Conservation (phyloP, 805 yeast species). For the Yamadazyma endophytica region DNA sequence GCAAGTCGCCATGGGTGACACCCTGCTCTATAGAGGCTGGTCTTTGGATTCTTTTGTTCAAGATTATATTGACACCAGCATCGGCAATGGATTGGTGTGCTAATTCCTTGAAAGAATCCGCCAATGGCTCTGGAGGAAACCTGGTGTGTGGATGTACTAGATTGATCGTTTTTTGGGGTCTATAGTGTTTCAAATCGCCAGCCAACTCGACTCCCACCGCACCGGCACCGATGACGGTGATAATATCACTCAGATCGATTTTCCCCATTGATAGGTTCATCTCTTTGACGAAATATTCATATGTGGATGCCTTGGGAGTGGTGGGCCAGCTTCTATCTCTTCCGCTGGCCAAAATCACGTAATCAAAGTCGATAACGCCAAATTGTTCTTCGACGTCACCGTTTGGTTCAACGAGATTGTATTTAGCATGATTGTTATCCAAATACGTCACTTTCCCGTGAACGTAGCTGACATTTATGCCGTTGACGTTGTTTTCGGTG, state of each 20-base stretch:
- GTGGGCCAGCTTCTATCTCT: constrained; percentile 52
- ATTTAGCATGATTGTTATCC: constrained; percentile 22
- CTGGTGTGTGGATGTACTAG: constrained; percentile 33
- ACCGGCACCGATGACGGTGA: constrained; percentile 44
- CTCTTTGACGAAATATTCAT: constrained; percentile 34
- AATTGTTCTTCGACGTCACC: constrained; percentile 4
- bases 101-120: constrained; percentile 23
- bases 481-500: constrained; percentile 3
- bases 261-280: constrained; percentile 30
- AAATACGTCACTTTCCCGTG: constrained; percentile 31
- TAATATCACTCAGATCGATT: constrained; percentile 28
- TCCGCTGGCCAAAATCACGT: constrained; percentile 46
- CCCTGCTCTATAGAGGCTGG: constrained; percentile 12
- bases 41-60: constrained; percentile 24
- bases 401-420: constrained; percentile 14
- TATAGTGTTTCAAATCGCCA: constrained; percentile 32
- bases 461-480: constrained; percentile 16
- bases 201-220: constrained; percentile 43
- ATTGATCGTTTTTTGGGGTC: constrained; percentile 29
- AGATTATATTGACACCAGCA: constrained; percentile 24
- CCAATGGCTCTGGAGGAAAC: constrained; percentile 35
- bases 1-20: constrained; percentile 20
- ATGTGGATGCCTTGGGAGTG: constrained; percentile 43
- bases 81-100: constrained; percentile 21
- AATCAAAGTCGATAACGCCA: constrained; percentile 36